These are phyloP conservation scores for Mikania micrantha DNA, from an alignment of 129 eudicot genomes.

Conservation along the genomic window DNA sequence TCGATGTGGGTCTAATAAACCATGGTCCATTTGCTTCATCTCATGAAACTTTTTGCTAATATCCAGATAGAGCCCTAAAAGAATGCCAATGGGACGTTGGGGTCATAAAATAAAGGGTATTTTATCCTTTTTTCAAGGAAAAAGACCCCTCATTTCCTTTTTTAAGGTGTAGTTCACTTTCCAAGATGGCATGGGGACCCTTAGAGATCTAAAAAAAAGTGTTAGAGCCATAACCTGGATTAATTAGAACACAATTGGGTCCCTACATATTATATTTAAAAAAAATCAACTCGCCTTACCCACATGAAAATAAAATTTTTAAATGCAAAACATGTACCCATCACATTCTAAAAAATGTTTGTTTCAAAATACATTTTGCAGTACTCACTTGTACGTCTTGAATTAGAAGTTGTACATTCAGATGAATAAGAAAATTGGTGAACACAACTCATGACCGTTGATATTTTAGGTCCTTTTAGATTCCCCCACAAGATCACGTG, in stretches of 20 bases:
- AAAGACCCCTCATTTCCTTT: constrained; percentile 16
- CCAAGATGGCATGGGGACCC: constrained; percentile 28
- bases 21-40: background rate
- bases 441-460: constrained; percentile 33
- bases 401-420: constrained; percentile 4
- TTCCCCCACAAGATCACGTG: constrained; percentile 43
- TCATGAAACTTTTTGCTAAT: constrained; percentile 16
- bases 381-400: constrained; percentile 15
- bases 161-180: constrained; percentile 14
- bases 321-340: no score
- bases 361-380: no score
- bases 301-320: background rate
- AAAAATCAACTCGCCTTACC: constrained; percentile 8
- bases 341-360: no score
- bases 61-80: background rate
- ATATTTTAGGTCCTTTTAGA: constrained; percentile 26
- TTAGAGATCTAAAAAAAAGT: constrained; percentile 10
- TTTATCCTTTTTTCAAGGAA: constrained; percentile 7
- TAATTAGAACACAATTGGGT: constrained; percentile 10
- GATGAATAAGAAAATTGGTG: constrained; percentile 1
- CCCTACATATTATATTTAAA: constrained; percentile 14
- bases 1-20: background rate
- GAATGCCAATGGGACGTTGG: constrained; percentile 19
- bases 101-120: constrained; percentile 15
- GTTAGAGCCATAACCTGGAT: constrained; percentile 27